Conservation (phyloP, 352 stramenopile genomes). For the Phytophthora pisi region DNA sequence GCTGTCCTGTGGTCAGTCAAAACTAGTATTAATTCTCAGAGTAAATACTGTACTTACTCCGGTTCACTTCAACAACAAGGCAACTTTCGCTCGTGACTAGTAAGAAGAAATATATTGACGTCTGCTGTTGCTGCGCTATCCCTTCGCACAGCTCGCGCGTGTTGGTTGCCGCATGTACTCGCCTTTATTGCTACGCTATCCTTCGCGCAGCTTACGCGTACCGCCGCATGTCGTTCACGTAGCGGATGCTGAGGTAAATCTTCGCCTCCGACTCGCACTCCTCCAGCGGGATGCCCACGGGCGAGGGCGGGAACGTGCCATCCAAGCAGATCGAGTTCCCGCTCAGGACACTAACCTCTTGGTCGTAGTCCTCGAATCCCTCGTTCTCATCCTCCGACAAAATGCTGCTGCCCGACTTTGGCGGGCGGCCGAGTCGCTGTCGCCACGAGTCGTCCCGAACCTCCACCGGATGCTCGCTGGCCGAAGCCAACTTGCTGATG, state of each 20-base stretch:
- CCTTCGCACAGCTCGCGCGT: conserved; percentile 4
- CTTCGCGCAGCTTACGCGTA: conserved; percentile 51
- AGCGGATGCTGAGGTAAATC: conserved; percentile 82
- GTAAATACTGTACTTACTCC: too few relatives aligned
- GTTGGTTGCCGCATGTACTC: conserved; percentile 2
- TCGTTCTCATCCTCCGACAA: conserved; percentile 53
- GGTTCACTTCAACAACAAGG: not conserved
- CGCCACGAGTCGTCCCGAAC: conserved; percentile 73
- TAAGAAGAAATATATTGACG: not conserved
- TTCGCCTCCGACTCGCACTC: conserved; percentile 60
- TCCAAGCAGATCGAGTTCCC: conserved; percentile 58
- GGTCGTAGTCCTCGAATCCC: conserved; percentile 69
- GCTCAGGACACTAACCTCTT: conserved; percentile 68
- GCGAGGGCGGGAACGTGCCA: conserved; percentile 54
- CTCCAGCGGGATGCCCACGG: conserved; percentile 53
- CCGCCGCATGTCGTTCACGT: conserved; percentile 88
- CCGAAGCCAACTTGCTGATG: conserved; percentile 66
- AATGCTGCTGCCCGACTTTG: conserved; percentile 48
- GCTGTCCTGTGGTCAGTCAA: not conserved
- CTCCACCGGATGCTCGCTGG: conserved; percentile 48
- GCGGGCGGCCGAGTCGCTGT: conserved; percentile 53
- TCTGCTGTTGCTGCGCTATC: conserved; percentile 1
- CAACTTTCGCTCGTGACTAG: not conserved
- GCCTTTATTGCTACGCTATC: conserved; percentile 11
- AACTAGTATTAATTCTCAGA: too few relatives aligned